These are phyloP conservation scores for Brasenia schreberi DNA, from an alignment of 164 flowering plant genomes.

Conservation along the genomic window DNA sequence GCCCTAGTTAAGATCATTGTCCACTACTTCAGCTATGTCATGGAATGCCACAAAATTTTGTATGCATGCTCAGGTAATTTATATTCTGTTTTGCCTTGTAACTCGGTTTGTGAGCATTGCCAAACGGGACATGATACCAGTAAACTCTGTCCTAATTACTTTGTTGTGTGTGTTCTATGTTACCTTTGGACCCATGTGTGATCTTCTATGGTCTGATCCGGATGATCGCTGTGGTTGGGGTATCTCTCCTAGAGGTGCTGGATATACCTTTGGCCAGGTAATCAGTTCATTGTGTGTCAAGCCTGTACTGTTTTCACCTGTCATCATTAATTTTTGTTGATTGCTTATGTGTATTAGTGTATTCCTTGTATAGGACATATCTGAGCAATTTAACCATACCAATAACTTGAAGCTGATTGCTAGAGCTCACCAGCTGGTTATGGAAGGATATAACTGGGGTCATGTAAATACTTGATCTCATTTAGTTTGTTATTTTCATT, in stretches of 20 bases:
- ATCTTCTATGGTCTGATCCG: conserved; percentile 95
- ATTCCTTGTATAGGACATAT: conserved; percentile 43
- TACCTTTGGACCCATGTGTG: conserved; percentile 74
- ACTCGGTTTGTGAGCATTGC: too few relatives aligned
- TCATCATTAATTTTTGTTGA: too few relatives aligned
- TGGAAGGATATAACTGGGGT: conserved; percentile 99
- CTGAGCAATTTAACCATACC: conserved; percentile 92
- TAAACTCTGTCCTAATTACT: too few relatives aligned
- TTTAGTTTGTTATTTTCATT: background rate
- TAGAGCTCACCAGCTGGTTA: conserved; percentile 95
- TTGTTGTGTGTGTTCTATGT: too few relatives aligned
- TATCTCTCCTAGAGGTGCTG: conserved; percentile 96
- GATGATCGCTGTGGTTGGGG: conserved; percentile 99
- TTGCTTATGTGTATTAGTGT: too few relatives aligned
- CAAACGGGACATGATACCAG: too few relatives aligned
- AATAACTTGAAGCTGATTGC: conserved; percentile 90
- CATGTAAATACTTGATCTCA: conserved; percentile 34
- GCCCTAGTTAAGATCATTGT: too few relatives aligned
- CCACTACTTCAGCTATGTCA: too few relatives aligned
- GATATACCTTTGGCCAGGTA: conserved; percentile 90
- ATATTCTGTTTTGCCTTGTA: too few relatives aligned
- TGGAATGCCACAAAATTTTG: too few relatives aligned
- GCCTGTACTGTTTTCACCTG: background rate
- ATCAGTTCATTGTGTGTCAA: background rate
- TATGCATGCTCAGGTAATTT: too few relatives aligned